phyloP scores from a whole-genome alignment of 2,329 filamentous ascomycete species.

The Aspergillaceae sp. region DNA sequence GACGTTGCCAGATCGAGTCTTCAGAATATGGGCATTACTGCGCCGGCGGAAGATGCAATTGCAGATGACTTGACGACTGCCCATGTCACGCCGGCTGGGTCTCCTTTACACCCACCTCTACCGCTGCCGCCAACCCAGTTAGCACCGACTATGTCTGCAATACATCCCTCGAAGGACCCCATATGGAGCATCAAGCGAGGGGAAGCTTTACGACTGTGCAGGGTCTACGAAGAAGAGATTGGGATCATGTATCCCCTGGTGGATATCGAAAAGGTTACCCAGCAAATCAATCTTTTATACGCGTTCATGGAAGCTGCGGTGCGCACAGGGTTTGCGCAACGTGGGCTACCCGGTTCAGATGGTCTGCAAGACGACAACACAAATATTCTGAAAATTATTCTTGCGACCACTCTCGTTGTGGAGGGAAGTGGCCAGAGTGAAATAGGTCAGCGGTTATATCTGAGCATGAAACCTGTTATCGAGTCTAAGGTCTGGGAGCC shows the following conservation, averaged over 20 bases:
- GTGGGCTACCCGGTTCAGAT: constrained; percentile 47
- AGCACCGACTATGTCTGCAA: constrained; percentile 22
- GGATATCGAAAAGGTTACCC: constrained; percentile 61
- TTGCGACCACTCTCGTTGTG: constrained; percentile 68
- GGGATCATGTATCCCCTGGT: constrained; percentile 87
- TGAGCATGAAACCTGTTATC: constrained; percentile 63
- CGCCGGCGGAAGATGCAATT: constrained; percentile 47
- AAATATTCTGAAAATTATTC: constrained; percentile 69
- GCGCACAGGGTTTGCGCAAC: constrained; percentile 50
- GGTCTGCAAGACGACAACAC: constrained; percentile 56
- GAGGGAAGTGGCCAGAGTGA: constrained; percentile 73
- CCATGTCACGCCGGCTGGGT: constrained; percentile 45
- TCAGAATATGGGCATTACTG: constrained; percentile 77
- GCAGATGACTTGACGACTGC: constrained; percentile 50
- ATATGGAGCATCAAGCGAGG: constrained; percentile 70
- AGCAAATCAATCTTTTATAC: constrained; percentile 61
- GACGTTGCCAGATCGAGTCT: constrained; percentile 81
- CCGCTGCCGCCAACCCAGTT: constrained; percentile 20
- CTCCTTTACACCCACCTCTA: constrained; percentile 7
- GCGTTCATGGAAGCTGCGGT: constrained; percentile 63
- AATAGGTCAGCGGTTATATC: constrained; percentile 63
- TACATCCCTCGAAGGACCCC: constrained; percentile 57
- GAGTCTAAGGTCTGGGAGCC: constrained; percentile 55
- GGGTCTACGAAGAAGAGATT: constrained; percentile 80
- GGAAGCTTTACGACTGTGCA: constrained; percentile 70